These are phyloP conservation scores for Boletus rubroflammeus DNA, from an alignment of 768 basidiomycete species.

Conservation along the genomic window DNA sequence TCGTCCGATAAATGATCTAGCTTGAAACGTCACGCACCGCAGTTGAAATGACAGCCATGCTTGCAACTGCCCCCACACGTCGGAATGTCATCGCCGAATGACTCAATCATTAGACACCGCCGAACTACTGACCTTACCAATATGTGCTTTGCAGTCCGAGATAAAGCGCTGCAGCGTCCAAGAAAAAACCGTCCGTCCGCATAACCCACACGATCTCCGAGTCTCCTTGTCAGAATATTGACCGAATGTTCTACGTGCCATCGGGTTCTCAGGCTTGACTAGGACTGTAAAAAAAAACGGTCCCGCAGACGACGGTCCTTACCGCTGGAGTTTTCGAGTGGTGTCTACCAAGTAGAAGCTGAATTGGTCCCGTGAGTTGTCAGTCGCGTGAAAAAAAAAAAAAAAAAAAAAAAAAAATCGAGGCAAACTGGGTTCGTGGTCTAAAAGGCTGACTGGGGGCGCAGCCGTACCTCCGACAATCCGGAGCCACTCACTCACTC, in stretches of 20 bases:
- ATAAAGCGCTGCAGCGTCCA: not conserved
- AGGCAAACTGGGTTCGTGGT: not conserved
- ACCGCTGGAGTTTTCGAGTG: too few species aligned
- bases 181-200: not conserved
- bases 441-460: not conserved
- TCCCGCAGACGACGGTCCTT: too few species aligned
- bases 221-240: not conserved
- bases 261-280: not conserved
- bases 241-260: not conserved
- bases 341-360: too few species aligned
- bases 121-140: not conserved
- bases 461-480: not conserved
- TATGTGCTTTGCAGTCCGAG: not conserved
- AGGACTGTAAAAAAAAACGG: not conserved
- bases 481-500: too few species aligned
- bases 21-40: conserved; percentile 2
- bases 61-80: not conserved
- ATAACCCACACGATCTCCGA: not conserved
- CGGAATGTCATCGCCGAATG: conserved; percentile 1
- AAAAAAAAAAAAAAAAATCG: too few species aligned
- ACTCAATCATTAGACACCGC: too few species aligned
- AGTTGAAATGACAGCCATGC: not conserved
- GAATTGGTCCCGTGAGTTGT: not conserved
- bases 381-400: conserved; percentile 12
- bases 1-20: not conserved